Percentiles rank a stretch among this genome's conserved stretches.
These are phyloP conservation scores for Boeremia exigua DNA, from an alignment of 2,329 filamentous ascomycete genomes.

Conservation along the genomic window DNA sequence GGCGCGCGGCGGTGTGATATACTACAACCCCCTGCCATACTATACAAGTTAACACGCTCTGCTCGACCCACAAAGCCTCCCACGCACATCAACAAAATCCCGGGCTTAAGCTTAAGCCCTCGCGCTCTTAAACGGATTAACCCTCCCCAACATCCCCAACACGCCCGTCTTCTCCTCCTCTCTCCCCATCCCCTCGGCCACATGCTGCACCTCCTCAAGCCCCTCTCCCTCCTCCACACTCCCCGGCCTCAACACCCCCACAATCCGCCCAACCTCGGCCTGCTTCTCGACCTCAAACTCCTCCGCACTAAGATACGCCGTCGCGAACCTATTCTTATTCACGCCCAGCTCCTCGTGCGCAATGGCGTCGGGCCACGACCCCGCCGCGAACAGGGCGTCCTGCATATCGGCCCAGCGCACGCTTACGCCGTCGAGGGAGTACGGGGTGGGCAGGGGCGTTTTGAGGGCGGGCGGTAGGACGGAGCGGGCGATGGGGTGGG, in stretches of 20 bases:
- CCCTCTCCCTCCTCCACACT: neutral
- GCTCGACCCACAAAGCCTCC: no score
- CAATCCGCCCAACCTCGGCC: constrained; percentile 24
- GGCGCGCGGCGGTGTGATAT: no score
- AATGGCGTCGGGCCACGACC: constrained; percentile 30
- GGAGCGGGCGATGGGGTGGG: constrained; percentile 33
- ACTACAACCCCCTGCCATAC: no score
- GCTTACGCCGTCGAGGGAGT: constrained; percentile 32
- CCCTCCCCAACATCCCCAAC: constrained; percentile 11
- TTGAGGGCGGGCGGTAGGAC: constrained; percentile 30
- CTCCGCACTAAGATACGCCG: constrained; percentile 24
- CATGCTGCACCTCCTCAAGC: constrained; percentile 2
- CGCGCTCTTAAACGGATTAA: constrained; percentile 30
- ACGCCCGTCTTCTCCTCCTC: constrained; percentile 21
- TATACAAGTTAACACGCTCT: no score
- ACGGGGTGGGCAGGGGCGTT: constrained; percentile 27
- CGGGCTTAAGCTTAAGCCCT: no score
- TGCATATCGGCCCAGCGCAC: constrained; percentile 44
- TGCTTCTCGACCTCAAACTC: constrained; percentile 27
- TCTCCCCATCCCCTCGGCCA: neutral
- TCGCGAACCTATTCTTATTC: constrained; percentile 17
- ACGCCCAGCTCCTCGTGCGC: constrained; percentile 29
- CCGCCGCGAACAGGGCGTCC: constrained; percentile 38
- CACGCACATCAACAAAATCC: no score
- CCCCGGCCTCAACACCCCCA: constrained; percentile 18